Base-by-base conservation (phyloP, 163 green algal species). In the Smithsoniella earleae region DNA sequence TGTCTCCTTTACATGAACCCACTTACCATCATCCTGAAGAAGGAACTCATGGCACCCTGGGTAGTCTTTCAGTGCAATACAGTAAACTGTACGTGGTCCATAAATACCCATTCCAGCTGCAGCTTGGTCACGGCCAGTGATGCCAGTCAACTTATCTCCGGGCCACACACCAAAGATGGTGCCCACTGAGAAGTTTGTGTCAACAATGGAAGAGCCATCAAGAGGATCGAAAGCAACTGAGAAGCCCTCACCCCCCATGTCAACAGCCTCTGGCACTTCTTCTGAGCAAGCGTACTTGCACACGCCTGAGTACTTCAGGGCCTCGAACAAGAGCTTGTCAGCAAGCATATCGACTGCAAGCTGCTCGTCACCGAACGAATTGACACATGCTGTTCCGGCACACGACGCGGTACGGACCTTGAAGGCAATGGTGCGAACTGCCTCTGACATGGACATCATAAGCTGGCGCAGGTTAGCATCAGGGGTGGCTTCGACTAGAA, bases 1-100 rank as follows among this genome's bases (percentile, higher is more conserved):
- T 40, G 92, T 98, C 84, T 98, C 93, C 87, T 98, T 97, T 5
- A 97, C 92, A 79, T 96, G 93, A 44, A 97, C 73, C 91, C 92
- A 98, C 86, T 91, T 92, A 76, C 89, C 92, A 73, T 97, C 91
- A 77, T 96, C 90, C 84, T 95, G 87, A 5, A 97, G 86, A 82
- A 97, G 82, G 86, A 97, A 97, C 89, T 97, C 91, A 80, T 96
- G 89, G 78, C 78, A 89, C 77, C 89, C 90, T 58, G 90, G 90
- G 77, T 75, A 84, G 82, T 88, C 91, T 78, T 91, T 89, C 43
- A 97, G 78, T 13, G 91, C 91, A 66, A 97, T 85, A 84, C 86
- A 91, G 84, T 89, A 95, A 22, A 95, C 82, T 49, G 91, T 97
- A 73, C 91, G 88, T 30, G 91, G 91, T 65, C 91, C 91, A 79